Evolutionary conservation across 2,329 filamentous ascomycete genomes (phyloP).

Genomic region (Ophiostoma ulmi): DNA sequence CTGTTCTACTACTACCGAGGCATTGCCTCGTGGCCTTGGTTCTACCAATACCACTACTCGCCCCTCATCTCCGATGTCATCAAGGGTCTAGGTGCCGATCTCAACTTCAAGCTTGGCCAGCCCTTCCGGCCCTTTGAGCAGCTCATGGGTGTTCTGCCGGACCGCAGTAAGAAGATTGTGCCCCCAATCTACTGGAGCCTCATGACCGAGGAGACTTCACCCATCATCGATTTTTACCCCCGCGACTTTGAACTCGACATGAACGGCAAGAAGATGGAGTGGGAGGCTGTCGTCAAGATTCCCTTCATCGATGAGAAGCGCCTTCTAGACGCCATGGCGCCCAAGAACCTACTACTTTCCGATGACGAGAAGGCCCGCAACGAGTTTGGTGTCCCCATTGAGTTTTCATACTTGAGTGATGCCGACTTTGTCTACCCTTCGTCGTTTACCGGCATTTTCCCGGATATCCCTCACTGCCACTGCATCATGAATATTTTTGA

Average conservation of each 20-base stretch:
- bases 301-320: constrained; percentile 95
- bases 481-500: constrained; percentile 97
- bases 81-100: constrained; percentile 77
- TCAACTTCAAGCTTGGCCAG: constrained; percentile 89
- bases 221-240: constrained; percentile 97
- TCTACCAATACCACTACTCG: constrained; percentile 92
- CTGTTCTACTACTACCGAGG: constrained; percentile 97
- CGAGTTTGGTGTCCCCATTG: constrained; percentile 83
- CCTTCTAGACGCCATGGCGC: constrained; percentile 76
- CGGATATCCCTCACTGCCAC: constrained; percentile 77
- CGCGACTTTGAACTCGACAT: constrained; percentile 96
- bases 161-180: constrained; percentile 95
- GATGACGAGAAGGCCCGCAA: constrained; percentile 78
- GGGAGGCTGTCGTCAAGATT: constrained; percentile 98
- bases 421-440: constrained; percentile 80
- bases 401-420: constrained; percentile 79
- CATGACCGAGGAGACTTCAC: constrained; percentile 85
- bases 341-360: constrained; percentile 72
- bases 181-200: constrained; percentile 80
- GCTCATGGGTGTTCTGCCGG: constrained; percentile 94
- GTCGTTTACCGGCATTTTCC: constrained; percentile 82
- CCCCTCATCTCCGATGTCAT: constrained; percentile 90
- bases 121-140: constrained; percentile 95
- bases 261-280: constrained; percentile 99
- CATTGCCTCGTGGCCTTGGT: constrained; percentile 98